Conservation (phyloP, 345 rosid genomes). For the Brassica juncea region DNA sequence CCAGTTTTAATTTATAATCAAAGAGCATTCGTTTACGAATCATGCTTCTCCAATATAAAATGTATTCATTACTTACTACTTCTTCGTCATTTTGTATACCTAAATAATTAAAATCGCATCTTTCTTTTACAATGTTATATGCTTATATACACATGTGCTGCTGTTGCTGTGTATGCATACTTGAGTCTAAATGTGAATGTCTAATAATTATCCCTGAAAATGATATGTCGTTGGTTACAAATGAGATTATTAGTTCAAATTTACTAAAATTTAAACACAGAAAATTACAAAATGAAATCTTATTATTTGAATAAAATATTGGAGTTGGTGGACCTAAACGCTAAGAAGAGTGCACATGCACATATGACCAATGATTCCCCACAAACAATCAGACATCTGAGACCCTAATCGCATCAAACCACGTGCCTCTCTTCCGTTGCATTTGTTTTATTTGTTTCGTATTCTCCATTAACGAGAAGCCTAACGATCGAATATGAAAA, state of each 20-base stretch:
- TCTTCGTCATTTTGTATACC: neutral
- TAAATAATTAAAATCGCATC: constrained; percentile 4
- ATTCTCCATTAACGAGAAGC: neutral
- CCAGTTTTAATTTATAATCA: neutral
- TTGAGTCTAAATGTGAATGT: constrained; percentile 32
- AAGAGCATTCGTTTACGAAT: constrained; percentile 8
- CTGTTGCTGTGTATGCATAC: constrained; percentile 23
- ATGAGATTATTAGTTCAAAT: constrained; percentile 9
- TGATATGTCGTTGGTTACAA: constrained; percentile 36
- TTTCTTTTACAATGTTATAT: neutral
- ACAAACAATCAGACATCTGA: constrained; percentile 39
- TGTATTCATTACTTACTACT: neutral
- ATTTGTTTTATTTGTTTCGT: neutral
- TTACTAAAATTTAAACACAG: neutral
- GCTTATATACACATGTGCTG: constrained; percentile 23
- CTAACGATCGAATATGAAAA: neutral
- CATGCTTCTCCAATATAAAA: constrained; percentile 15
- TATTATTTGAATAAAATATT: neutral
- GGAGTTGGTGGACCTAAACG: constrained; percentile 29
- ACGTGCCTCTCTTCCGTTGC: constrained; percentile 28
- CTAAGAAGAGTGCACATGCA: constrained; percentile 31
- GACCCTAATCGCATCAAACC: constrained; percentile 30
- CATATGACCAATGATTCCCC: constrained; percentile 31
- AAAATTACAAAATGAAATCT: constrained; percentile 18
- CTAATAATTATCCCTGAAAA: constrained; percentile 20